Percentiles rank a stretch among this genome's conserved stretches.
phyloP scores from a whole-genome alignment of 2,329 filamentous ascomycete genomes.

The Stachybotrys elegans region DNA sequence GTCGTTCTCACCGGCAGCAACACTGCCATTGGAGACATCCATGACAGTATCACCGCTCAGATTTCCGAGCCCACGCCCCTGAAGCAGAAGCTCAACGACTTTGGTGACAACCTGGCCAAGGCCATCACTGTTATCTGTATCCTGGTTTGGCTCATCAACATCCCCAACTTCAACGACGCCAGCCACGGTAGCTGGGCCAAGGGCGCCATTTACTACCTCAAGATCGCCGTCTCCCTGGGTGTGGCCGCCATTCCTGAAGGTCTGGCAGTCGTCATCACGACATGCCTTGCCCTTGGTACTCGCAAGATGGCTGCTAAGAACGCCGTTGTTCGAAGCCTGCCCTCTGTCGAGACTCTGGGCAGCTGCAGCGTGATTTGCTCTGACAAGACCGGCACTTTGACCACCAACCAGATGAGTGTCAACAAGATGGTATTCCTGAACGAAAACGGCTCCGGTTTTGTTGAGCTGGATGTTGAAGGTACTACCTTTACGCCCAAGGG shows the following conservation, averaged over 20 bases:
- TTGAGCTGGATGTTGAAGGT: constrained; percentile 85
- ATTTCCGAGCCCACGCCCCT: constrained; percentile 96
- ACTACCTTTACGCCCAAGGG: constrained; percentile 88
- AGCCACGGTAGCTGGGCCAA: constrained; percentile 92
- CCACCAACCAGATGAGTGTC: constrained; percentile 99
- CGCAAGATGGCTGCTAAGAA: constrained; percentile 99
- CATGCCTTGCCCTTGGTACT: constrained; percentile 90
- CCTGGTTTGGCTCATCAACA: constrained; percentile 97
- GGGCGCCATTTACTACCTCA: constrained; percentile 98
- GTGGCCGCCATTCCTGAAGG: constrained; percentile 97
- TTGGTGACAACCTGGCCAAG: constrained; percentile 92
- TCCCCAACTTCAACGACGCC: constrained; percentile 93
- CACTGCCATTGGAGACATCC: constrained; percentile 96
- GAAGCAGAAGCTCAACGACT: constrained; percentile 98
- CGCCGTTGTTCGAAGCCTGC: constrained; percentile 90
- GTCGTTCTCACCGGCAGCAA: constrained; percentile 85
- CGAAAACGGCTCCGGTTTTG: constrained; percentile 66
- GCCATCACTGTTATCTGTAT: constrained; percentile 97
- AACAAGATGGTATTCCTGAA: constrained; percentile 84
- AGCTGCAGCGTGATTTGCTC: constrained; percentile 99
- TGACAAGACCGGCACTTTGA: constrained; percentile 97
- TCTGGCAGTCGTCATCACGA: constrained; percentile 97
- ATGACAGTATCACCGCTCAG: constrained; percentile 96
- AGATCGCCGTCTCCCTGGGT: constrained; percentile 97
- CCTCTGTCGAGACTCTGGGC: constrained; percentile 94